Percentiles rank a stretch among this genome's conserved stretches.
phyloP scores from a whole-genome alignment of 805 yeast species.

The Candida pseudofarinosa region DNA sequence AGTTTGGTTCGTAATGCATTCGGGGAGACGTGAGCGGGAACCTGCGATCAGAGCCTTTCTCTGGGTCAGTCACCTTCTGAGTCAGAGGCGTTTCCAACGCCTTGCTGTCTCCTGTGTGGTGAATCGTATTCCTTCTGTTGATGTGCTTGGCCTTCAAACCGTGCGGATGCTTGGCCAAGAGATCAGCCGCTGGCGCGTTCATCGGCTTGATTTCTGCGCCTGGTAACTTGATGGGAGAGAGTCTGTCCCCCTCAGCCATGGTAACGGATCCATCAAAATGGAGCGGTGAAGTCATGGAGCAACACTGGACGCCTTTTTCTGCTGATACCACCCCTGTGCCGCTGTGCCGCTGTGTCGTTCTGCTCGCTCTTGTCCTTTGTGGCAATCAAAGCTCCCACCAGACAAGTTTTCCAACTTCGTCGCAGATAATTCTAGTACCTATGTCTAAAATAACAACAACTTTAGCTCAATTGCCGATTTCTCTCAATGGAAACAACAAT shows the following conservation, averaged over 20 bases:
- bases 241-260: conserved; percentile 7
- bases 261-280: conserved; percentile 5
- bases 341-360: too few species aligned
- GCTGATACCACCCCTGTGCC: neutral
- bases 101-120: neutral
- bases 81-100: conserved; percentile 10
- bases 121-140: conserved; percentile 23
- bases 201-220: neutral
- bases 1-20: conserved; percentile 5
- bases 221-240: conserved; percentile 17
- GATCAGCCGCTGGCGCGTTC: conserved; percentile 7
- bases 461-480: too few species aligned
- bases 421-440: too few species aligned
- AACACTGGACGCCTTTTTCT: neutral
- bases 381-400: too few species aligned
- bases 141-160: conserved; percentile 41
- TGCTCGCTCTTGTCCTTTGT: too few species aligned
- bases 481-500: too few species aligned
- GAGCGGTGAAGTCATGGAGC: conserved; percentile 9
- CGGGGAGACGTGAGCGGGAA: conserved; percentile 16
- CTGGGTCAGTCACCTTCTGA: neutral
- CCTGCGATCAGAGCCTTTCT: neutral
- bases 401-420: too few species aligned
- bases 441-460: too few species aligned
- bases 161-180: conserved; percentile 32